These are phyloP conservation scores for Fistulina hepatica DNA, from an alignment of 1,284 basidiomycete genomes.

Conservation along the genomic window DNA sequence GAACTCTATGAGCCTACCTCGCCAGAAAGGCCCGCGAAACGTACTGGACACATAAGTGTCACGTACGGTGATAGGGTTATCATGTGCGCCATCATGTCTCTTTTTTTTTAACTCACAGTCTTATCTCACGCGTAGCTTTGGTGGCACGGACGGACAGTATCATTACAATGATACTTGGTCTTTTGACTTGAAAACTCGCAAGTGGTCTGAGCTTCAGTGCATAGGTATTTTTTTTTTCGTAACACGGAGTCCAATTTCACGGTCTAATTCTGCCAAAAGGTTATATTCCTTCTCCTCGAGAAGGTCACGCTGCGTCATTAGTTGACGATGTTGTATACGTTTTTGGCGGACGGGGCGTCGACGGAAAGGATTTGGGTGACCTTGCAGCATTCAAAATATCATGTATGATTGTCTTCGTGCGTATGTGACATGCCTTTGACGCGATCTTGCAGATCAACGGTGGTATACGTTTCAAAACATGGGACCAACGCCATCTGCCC, in stretches of 20 bases:
- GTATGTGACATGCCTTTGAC: slow-evolving; percentile 7
- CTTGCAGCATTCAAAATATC: slow-evolving; percentile 95
- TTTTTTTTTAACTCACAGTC: slow-evolving; percentile 9
- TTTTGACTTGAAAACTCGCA: slow-evolving; percentile 75
- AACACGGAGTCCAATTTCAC: too few relatives aligned
- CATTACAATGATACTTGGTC: slow-evolving; percentile 99
- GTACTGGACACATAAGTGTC: slow-evolving; percentile 91
- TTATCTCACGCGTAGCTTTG: slow-evolving; percentile 54
- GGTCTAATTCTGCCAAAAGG: too few relatives aligned
- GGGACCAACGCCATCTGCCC: slow-evolving; percentile 86
- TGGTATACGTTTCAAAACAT: slow-evolving; percentile 99
- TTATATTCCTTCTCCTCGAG: slow-evolving; percentile 91
- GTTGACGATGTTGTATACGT: slow-evolving; percentile 98
- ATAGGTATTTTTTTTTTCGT: too few relatives aligned
- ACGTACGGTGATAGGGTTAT: slow-evolving; percentile 80
- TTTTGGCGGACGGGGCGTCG: slow-evolving; percentile 94
- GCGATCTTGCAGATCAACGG: slow-evolving; percentile 44
- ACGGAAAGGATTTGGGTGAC: slow-evolving; percentile 93
- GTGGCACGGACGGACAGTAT: slow-evolving; percentile 95
- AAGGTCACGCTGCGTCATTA: slow-evolving; percentile 93
- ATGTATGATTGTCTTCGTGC: slow-evolving; percentile 43
- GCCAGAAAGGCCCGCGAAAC: slow-evolving; percentile 65
- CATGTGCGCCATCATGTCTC: slow-evolving; percentile 42
- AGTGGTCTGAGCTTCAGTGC: slow-evolving; percentile 91
- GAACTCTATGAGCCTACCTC: slow-evolving; percentile 62